These are phyloP conservation scores for Lobosporangium transversale DNA, from an alignment of 192 early-diverging fungal genomes.

Conservation along the genomic window DNA sequence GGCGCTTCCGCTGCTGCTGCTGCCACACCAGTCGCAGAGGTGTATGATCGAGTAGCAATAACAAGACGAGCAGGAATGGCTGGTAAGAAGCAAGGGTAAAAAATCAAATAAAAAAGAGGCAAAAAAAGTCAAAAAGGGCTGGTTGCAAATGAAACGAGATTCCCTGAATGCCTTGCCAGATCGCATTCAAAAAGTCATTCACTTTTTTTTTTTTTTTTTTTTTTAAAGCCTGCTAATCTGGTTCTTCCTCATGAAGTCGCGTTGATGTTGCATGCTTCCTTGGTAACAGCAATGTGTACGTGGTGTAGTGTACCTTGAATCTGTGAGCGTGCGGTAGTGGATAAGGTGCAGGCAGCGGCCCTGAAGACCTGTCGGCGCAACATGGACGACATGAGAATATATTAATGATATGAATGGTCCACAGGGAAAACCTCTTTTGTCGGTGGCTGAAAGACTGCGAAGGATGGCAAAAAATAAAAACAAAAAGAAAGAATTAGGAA, in stretches of 20 bases:
- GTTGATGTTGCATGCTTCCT: too few relatives aligned
- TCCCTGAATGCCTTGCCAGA: too few relatives aligned
- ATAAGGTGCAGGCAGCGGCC: slow-evolving; percentile 26
- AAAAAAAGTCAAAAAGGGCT: too few relatives aligned
- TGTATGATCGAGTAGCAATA: slow-evolving; percentile 30
- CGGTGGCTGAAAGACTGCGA: background rate
- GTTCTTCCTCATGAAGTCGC: too few relatives aligned
- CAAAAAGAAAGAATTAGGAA: background rate
- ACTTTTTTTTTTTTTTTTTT: too few relatives aligned
- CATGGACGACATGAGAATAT: slow-evolving; percentile 32
- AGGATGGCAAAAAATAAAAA: background rate
- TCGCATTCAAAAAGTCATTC: too few relatives aligned
- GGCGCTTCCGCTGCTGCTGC: slow-evolving; percentile 16
- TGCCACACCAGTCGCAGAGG: slow-evolving; percentile 5
- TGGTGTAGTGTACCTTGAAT: slow-evolving; percentile 30
- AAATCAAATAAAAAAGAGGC: background rate
- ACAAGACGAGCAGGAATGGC: slow-evolving; percentile 27
- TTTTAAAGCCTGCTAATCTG: too few relatives aligned
- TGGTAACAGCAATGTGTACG: too few relatives aligned
- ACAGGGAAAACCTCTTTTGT: too few relatives aligned
- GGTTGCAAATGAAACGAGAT: too few relatives aligned
- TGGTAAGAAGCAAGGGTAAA: background rate
- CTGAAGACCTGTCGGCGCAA: slow-evolving; percentile 39
- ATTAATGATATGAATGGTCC: background rate
- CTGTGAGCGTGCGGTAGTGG: slow-evolving; percentile 21